Evolutionary conservation across 139 green algal species (phyloP).

Genomic region (Chlorella sp.): DNA sequence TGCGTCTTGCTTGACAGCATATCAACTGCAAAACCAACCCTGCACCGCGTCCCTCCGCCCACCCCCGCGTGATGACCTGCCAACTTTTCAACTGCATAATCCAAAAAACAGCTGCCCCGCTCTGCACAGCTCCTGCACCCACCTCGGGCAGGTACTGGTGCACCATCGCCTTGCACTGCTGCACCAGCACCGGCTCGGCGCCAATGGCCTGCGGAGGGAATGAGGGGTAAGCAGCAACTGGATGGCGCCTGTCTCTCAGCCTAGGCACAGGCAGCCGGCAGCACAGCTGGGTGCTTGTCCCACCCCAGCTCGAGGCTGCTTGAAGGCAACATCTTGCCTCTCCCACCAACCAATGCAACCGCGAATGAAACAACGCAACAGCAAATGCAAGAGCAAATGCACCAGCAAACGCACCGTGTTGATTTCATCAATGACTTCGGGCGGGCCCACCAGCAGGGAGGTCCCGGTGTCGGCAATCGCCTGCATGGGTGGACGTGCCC

Average conservation of each 20-base stretch:
- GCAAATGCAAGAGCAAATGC: not conserved
- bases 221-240: not conserved
- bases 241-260: too few relatives aligned
- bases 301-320: too few relatives aligned
- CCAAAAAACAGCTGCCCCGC: too few relatives aligned
- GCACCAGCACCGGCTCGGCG: constrained; percentile 63
- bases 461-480: constrained; percentile 96
- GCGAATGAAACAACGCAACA: too few relatives aligned
- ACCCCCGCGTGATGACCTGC: too few relatives aligned
- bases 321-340: too few relatives aligned
- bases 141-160: constrained; percentile 69
- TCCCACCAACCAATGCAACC: not conserved
- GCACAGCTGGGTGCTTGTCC: too few relatives aligned
- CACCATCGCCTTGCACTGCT: constrained; percentile 80
- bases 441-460: constrained; percentile 81
- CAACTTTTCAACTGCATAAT: too few relatives aligned
- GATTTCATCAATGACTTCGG: constrained; percentile 75
- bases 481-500: not conserved
- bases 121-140: not conserved
- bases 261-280: too few relatives aligned
- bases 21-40: too few relatives aligned
- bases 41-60: too few relatives aligned
- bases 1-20: too few relatives aligned
- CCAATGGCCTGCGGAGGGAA: constrained; percentile 58
- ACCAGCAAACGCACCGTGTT: constrained; percentile 55